phyloP scores from a whole-genome alignment of 768 basidiomycete genomes.

The Ephemerocybe angulata region DNA sequence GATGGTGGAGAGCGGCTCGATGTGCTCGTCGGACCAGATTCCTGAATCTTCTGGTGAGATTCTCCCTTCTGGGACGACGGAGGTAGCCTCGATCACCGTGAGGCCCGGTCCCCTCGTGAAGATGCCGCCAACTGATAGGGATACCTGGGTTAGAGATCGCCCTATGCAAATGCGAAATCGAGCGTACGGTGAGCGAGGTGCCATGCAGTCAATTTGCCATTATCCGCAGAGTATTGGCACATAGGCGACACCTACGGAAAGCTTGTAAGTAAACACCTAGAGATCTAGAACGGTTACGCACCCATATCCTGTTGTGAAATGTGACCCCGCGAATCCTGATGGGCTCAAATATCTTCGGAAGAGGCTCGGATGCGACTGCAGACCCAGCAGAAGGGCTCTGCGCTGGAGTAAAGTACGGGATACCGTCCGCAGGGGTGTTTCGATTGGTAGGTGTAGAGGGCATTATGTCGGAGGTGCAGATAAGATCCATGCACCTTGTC shows the following conservation, averaged over 20 bases:
- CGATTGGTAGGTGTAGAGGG: slow-evolving; percentile 7
- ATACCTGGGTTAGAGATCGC: slow-evolving; percentile 13
- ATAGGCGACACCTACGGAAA: slow-evolving; percentile 49
- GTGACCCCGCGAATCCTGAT: slow-evolving; percentile 49
- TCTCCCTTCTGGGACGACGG: slow-evolving; percentile 55
- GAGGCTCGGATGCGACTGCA: slow-evolving; percentile 37
- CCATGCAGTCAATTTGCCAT: slow-evolving; percentile 53
- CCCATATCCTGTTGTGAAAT: slow-evolving; percentile 52
- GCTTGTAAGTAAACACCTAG: too few relatives aligned
- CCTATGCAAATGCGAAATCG: slow-evolving; percentile 28
- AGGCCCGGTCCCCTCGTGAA: slow-evolving; percentile 52
- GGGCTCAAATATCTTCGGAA: slow-evolving; percentile 46
- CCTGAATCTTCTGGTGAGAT: slow-evolving; percentile 65
- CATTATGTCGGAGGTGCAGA: too few relatives aligned
- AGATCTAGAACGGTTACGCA: slow-evolving; percentile 39
- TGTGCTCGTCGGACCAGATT: slow-evolving; percentile 62
- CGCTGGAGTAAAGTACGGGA: slow-evolving; percentile 45
- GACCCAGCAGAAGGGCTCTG: slow-evolving; percentile 43
- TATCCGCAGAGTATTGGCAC: slow-evolving; percentile 56
- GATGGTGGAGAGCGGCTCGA: slow-evolving; percentile 39
- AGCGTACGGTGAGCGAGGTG: slow-evolving; percentile 59
- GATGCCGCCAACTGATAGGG: slow-evolving; percentile 46
- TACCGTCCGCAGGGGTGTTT: slow-evolving; percentile 39
- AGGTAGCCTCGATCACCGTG: slow-evolving; percentile 63
- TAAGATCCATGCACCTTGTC: too few relatives aligned